Evolutionary conservation across 371 early-diverging fungal genomes (phyloP), one percentile per base, ranked within the genome.

Genomic region (Syncephalis plumigaleata): DNA sequence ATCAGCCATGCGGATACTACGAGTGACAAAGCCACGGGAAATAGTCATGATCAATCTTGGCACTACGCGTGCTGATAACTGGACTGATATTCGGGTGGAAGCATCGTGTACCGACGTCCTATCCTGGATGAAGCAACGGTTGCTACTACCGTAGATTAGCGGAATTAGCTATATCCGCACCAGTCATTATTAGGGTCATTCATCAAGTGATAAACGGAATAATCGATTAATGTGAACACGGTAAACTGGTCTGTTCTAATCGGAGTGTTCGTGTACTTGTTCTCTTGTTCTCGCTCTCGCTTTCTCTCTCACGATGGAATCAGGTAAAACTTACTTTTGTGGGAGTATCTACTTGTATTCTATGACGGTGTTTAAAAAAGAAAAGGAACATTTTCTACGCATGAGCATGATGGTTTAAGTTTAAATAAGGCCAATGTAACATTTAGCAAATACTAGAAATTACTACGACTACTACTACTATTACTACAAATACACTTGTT

Each of bases 1-100:
- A 55, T 87, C 87, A 3, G 80, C 88, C 1, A 85, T 70, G 46
- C 68, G 91, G 8, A 61, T 94, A 3, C 69, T 81, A 3, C 66
- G 70, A 44, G 56, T 64, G 3, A 87, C 83, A 1, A 58, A 67
- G n/a, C 67, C 70, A 26, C 40, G 53, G 3, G 67, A 73, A 2
- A 71, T 72, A 31, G 74, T 67, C 4, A 69, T 84, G 15, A 54
- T 88, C 9, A 89, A 84, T 50, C 58, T 78, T 26, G 89, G 90
- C 0, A 64, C 60, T 36, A 83, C 90, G 0, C 60, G 90, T 39
- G 90, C 79, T 3, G 86, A 87, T 53, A 47, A 47, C 27, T 45
- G 84, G 5, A 78, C 75, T 2, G 50, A 67, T 16, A 53, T 70
- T 46, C 77, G 76, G 44, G 55, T 76, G 7, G 72, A 84, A 49